Conservation (phyloP, 164 flowering plant species). For the Tinospora cordifolia region DNA sequence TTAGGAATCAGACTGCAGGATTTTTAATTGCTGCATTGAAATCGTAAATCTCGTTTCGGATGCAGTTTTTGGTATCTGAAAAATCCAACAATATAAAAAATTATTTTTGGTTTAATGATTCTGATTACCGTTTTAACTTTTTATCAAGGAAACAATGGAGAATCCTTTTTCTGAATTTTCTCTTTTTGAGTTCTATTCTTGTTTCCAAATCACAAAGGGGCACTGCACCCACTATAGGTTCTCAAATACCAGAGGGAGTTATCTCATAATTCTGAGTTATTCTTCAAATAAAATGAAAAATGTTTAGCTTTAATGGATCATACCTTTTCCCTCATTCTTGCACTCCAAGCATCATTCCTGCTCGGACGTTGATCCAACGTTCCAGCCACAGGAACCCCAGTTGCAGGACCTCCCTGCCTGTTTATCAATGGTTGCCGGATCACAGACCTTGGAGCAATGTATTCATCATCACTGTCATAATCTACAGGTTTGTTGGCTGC, state of each 20-base stretch:
- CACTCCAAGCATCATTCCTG: slow-evolving; percentile 90
- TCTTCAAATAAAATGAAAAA: background rate
- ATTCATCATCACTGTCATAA: slow-evolving; percentile 85
- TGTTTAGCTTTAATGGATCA: background rate
- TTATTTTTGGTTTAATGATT: no score
- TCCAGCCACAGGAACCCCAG: slow-evolving; percentile 63
- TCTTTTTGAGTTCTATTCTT: no score
- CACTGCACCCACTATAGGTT: background rate
- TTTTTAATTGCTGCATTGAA: background rate
- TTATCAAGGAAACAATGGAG: no score
- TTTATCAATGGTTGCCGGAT: slow-evolving; percentile 59
- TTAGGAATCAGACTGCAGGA: background rate
- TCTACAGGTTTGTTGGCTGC: slow-evolving; percentile 68
- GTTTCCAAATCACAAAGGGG: no score
- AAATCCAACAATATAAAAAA: no score
- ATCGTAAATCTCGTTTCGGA: no score
- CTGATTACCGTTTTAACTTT: no score
- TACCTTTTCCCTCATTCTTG: slow-evolving; percentile 91
- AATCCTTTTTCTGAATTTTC: no score
- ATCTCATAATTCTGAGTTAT: background rate
- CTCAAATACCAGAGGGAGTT: background rate
- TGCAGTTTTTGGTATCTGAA: no score
- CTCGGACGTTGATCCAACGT: slow-evolving; percentile 57
- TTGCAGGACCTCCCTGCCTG: slow-evolving; percentile 46
- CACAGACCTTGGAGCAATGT: slow-evolving; percentile 47